Base-by-base conservation (phyloP, 169 alveolate genomes). In the Theileria luwenshuni region DNA sequence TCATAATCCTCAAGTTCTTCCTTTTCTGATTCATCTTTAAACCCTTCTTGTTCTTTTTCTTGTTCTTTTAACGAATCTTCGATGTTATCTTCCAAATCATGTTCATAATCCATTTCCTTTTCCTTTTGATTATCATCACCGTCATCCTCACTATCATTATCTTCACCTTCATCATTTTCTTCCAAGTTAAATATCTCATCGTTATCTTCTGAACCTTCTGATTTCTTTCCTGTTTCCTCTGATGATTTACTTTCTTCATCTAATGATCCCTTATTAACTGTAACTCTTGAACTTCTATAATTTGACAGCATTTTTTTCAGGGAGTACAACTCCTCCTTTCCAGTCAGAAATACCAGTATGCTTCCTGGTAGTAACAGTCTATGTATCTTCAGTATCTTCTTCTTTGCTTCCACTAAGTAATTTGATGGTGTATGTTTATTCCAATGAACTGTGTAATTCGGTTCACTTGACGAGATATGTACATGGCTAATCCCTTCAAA, bases 351-450 rank as follows among this genome's bases (percentile, higher is more conserved):
- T 23, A 97, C 98, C 59, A 98, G 88, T 41, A 98, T 94, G 63
- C 98, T 96, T n/a, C 99, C 99, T 47, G 94, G 94, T 12, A 99
- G 99, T 52, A 98, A 90, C 58, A 87, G 90, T 56, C 83, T 86
- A 92, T 96, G 98, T 30, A 95, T 95, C 74, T 95, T 94, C 21
- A 91, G 63, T 62, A 94, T 88, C 52, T 77, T 83, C 48, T 69
- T 83, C 45, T 75, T 67, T 19, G 94, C 95, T 25, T 85, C 94
- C 28, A 69, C 88, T 59, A 90, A 42, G 60, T 86, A 86, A 49
- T 90, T 48, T 30, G 56, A 33, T 6, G 86, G 88, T 12, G 90
- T 83, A 38, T 71, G 47, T 7, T 86, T 62, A 27, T 85, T 64
- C 54, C 75, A 90, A 42, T 90, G 92, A 32, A 86, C 87, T 5